phyloP scores from a whole-genome alignment of 1,139 yeast species.

The Taphrina sp. region DNA sequence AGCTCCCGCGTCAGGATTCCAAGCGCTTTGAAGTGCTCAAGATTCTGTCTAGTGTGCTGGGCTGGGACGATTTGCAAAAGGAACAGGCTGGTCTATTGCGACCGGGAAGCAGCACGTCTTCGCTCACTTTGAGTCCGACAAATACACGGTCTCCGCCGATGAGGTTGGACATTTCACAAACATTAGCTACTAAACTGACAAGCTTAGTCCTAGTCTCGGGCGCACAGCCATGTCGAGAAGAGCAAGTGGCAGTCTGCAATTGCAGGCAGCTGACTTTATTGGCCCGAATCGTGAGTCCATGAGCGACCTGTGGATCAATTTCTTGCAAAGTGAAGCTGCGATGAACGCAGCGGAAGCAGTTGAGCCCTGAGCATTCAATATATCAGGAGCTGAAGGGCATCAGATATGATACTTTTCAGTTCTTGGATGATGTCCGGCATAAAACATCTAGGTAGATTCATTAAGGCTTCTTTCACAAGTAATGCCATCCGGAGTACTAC shows the following conservation, averaged over 20 bases:
- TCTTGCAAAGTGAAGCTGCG: slow-evolving; percentile 35
- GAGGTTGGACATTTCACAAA: not conserved
- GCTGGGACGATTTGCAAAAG: slow-evolving; percentile 83
- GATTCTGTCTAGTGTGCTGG: slow-evolving; percentile 73
- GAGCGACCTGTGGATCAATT: slow-evolving; percentile 37
- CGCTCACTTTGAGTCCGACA: slow-evolving; percentile 3
- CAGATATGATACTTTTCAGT: too few species aligned
- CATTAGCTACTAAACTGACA: not conserved
- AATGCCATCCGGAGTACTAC: too few species aligned
- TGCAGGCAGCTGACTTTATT: slow-evolving; percentile 30
- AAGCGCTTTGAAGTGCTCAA: slow-evolving; percentile 90
- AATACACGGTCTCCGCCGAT: slow-evolving; percentile 8
- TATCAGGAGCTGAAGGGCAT: not conserved
- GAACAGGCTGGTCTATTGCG: slow-evolving; percentile 69
- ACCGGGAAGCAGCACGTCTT: slow-evolving; percentile 17
- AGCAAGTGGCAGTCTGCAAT: slow-evolving; percentile 13
- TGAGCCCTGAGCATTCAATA: not conserved
- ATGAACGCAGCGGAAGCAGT: slow-evolving; percentile 11
- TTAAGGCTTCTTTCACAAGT: too few species aligned
- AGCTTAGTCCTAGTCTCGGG: slow-evolving; percentile 6
- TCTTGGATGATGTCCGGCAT: too few species aligned
- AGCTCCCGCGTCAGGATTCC: slow-evolving; percentile 87
- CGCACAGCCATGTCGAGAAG: slow-evolving; percentile 10
- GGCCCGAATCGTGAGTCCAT: slow-evolving; percentile 36
- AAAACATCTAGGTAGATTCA: too few species aligned